These are phyloP conservation scores for Coelastrella sp. DNA, from an alignment of 139 green algal genomes.

Conservation along the genomic window DNA sequence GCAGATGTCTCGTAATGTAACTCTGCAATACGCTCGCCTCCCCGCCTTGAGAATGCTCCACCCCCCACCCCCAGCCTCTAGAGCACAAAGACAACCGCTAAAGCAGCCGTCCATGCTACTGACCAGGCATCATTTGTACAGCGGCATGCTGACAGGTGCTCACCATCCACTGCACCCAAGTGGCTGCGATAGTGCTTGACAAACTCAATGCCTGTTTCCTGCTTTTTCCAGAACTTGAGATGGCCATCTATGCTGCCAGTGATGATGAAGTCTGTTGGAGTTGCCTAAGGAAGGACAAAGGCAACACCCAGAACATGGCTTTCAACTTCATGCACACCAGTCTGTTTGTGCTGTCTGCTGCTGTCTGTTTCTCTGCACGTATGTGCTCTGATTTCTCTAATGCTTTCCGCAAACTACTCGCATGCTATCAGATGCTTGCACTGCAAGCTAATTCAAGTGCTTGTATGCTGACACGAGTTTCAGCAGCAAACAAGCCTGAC, in stretches of 20 bases:
- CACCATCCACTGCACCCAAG: slow-evolving; percentile 81
- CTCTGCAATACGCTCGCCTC: too few relatives aligned
- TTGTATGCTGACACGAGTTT: neutral
- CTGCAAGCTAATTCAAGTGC: too few relatives aligned
- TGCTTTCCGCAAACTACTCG: too few relatives aligned
- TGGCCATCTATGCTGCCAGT: slow-evolving; percentile 88
- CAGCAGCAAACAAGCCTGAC: neutral
- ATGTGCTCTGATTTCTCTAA: neutral
- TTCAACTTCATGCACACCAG: neutral
- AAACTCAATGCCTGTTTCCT: slow-evolving; percentile 70
- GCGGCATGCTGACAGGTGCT: neutral
- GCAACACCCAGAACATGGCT: neutral
- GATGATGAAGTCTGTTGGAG: slow-evolving; percentile 81
- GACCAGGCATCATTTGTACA: too few relatives aligned
- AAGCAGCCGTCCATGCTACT: too few relatives aligned
- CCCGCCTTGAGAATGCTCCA: too few relatives aligned
- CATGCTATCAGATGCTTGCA: neutral
- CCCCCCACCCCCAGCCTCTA: too few relatives aligned
- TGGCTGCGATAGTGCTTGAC: slow-evolving; percentile 83
- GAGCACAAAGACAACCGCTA: too few relatives aligned
- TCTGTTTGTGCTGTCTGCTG: neutral
- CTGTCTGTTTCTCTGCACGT: neutral
- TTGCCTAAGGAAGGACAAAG: slow-evolving; percentile 46
- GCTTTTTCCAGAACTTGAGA: slow-evolving; percentile 99
- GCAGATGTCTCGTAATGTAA: too few relatives aligned